Evolutionary conservation across 305 asterid species (phyloP).

Genomic region (Striga hermonthica): DNA sequence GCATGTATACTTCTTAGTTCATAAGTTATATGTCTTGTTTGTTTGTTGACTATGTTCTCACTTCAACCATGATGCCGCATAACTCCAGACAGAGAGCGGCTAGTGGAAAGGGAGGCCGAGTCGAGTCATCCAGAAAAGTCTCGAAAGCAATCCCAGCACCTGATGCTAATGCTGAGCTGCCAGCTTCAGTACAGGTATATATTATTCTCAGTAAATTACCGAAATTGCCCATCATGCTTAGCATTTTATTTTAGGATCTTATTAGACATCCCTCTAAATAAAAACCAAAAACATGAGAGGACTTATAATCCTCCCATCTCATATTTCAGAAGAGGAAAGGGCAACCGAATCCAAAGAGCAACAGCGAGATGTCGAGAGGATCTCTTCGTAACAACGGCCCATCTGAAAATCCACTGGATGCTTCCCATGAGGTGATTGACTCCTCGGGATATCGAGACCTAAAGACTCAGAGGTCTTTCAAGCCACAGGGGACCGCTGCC

Average conservation of each 20-base stretch:
- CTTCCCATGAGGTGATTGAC: too few species aligned
- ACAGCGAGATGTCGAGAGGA: too few species aligned
- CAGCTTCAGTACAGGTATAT: conserved; percentile 58
- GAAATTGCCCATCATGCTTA: too few species aligned
- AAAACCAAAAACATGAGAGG: too few species aligned
- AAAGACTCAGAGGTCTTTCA: too few species aligned
- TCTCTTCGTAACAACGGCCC: too few species aligned
- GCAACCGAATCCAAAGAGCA: conserved; percentile 52
- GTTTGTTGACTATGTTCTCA: conserved; percentile 12
- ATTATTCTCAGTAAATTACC: neutral
- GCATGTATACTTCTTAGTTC: conserved; percentile 21
- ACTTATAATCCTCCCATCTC: conserved; percentile 3
- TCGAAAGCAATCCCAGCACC: conserved; percentile 62
- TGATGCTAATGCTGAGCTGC: conserved; percentile 69
- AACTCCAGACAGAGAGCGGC: conserved; percentile 54
- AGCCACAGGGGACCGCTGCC: conserved; percentile 49
- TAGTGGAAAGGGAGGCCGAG: conserved; percentile 45
- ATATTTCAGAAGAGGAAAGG: conserved; percentile 49
- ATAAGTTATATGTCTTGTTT: neutral
- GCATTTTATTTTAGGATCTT: too few species aligned
- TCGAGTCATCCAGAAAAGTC: conserved; percentile 45
- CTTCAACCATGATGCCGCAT: conserved; percentile 23
- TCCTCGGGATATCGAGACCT: too few species aligned
- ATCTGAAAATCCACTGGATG: too few species aligned
- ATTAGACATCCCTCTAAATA: too few species aligned